A percentile compares a stretch with the other conserved stretches of the same genome.
These are phyloP conservation scores for Teunomyces aglyptinius DNA, from an alignment of 805 yeast genomes.

Conservation along the genomic window DNA sequence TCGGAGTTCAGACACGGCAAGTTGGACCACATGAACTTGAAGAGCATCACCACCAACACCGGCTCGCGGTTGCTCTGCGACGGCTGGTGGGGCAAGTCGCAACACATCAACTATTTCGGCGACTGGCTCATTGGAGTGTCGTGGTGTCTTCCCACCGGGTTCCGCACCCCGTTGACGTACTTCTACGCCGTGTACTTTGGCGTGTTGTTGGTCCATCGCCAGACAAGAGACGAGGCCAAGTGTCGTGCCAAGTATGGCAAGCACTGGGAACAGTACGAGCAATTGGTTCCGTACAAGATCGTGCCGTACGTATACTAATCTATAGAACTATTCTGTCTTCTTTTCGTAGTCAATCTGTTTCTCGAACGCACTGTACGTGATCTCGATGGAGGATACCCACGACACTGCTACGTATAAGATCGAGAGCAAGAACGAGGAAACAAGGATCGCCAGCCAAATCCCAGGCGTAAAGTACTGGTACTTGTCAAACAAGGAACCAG, in stretches of 20 bases:
- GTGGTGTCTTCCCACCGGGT: slow-evolving; percentile 91
- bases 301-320: slow-evolving; percentile 77
- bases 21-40: slow-evolving; percentile 60
- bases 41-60: slow-evolving; percentile 60
- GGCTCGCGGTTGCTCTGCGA: slow-evolving; percentile 80
- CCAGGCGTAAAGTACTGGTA: slow-evolving; percentile 81
- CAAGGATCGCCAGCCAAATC: slow-evolving; percentile 70
- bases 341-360: slow-evolving; percentile 56
- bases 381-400: slow-evolving; percentile 71
- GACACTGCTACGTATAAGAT: slow-evolving; percentile 61
- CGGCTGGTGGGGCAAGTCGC: slow-evolving; percentile 96
- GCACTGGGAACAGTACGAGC: slow-evolving; percentile 82
- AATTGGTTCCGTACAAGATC: slow-evolving; percentile 80
- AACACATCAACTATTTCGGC: slow-evolving; percentile 93
- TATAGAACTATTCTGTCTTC: slow-evolving; percentile 26
- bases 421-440: slow-evolving; percentile 56
- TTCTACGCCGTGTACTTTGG: slow-evolving; percentile 86
- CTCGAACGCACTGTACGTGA: slow-evolving; percentile 81
- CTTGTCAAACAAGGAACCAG: slow-evolving; percentile 48
- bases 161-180: slow-evolving; percentile 77
- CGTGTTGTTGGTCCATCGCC: slow-evolving; percentile 80
- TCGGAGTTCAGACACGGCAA: slow-evolving; percentile 79
- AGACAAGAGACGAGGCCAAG: slow-evolving; percentile 86
- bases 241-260: slow-evolving; percentile 84
- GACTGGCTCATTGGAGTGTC: slow-evolving; percentile 91